Base-by-base conservation (phyloP, 1,139 yeast genomes). In the Spathaspora sp. region DNA sequence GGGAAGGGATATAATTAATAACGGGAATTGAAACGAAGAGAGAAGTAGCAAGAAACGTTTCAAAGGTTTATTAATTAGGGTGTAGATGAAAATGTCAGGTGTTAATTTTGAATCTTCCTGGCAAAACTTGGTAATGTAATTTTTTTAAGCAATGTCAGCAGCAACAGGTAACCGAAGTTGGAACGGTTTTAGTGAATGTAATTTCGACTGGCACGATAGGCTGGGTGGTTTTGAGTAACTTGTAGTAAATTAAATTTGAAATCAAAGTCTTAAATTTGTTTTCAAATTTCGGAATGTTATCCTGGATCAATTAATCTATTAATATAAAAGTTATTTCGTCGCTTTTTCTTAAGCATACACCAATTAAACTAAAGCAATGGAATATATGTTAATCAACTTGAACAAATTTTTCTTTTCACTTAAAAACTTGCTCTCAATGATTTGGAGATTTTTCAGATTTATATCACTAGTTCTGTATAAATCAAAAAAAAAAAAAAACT, bases 11-110 rank as follows among this genome's bases (percentile, higher is more conserved):
- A 39, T 17, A 41, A 49, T 45, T 47, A 48, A 47, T 43, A 48
- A 41, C 56, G 47, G 52, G 16, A 49, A 54, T 53, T 61, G 75
- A 70, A 70, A 68, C 76, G 76, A 68, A 60, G 67, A 71, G 76
- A 72, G 76, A 71, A 72, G 77, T 70, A 70, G 74, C 76, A 70
- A 72, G 75, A 72, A 69, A 76, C 79, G 77, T 69, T 67, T 65
- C 75, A 68, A 67, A 46, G 29, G 38, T 45, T 43, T 44, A 55
- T 47, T 42, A 49, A 49, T 42, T 41, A 39, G 41, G 17, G 44
- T 25, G 16, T 17, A 27, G 18, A 39, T 11, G 36, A 11, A 18
- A 20, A 33, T 17, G 29, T 25, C n/a, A 17, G 44, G 26, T 34
- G 31, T 27, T n/a, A 27, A 17, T 20, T 20, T 43, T 31, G n/a